A percentile compares a stretch with the other conserved stretches of the same genome.
Conservation (phyloP, 176 grass and related monocot genomes). For the Luzula sylvatica region DNA sequence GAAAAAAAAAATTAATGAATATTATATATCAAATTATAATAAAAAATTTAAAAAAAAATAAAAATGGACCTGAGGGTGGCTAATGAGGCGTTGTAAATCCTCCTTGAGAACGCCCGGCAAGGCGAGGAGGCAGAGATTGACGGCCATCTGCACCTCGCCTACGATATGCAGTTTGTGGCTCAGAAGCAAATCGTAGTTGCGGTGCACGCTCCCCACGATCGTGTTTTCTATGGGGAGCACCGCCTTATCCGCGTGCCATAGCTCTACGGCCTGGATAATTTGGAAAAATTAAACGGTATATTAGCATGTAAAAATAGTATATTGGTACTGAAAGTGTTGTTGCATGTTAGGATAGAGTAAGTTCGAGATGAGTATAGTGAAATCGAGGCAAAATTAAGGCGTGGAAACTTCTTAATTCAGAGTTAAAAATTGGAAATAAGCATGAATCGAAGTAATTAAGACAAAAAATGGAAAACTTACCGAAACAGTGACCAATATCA, state of each 20-base stretch:
- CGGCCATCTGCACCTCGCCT: constrained; percentile 39
- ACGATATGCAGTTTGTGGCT: constrained; percentile 47
- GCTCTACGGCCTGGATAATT: constrained; percentile 42
- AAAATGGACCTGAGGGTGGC: constrained; percentile 37
- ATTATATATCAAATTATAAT: no score
- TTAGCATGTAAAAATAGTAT: not conserved
- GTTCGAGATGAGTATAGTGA: no score
- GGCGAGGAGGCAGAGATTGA: constrained; percentile 47
- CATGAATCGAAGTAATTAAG: no score
- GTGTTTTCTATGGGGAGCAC: constrained; percentile 64
- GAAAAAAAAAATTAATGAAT: no score
- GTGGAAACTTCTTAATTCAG: no score
- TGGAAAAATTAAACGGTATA: not conserved
- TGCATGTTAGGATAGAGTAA: no score
- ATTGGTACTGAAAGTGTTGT: not conserved
- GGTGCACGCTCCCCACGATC: constrained; percentile 45
- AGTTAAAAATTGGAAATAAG: no score
- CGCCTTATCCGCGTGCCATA: constrained; percentile 41
- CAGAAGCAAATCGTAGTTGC: constrained; percentile 54
- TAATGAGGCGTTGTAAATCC: constrained; percentile 35
- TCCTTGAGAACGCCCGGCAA: constrained; percentile 32
- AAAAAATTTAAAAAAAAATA: not conserved
- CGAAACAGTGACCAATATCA: no score
- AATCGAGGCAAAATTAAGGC: no score
- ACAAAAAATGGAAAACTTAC: no score